Base-by-base conservation (phyloP, 1,284 basidiomycete genomes). In the Boletellus sp. region DNA sequence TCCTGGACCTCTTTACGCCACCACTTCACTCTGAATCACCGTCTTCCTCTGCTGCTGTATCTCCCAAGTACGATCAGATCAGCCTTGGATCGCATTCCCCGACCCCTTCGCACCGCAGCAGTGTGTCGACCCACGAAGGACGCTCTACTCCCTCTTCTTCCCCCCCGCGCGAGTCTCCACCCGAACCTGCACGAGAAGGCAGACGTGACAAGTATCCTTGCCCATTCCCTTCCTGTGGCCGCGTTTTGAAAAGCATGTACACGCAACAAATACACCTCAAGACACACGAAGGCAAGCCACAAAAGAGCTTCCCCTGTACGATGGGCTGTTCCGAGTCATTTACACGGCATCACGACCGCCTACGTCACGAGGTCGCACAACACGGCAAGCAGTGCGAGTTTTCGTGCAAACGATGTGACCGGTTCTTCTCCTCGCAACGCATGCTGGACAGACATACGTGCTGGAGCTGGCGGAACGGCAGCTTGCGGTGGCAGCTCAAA, bases 331-430 rank as follows among this genome's bases (percentile, higher is more conserved):
- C 33, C 5, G 48, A 50, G 21, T 50, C 40, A 10, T 51, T 51
- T 19, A 51, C 50, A 13, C 47, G 50, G 12, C 49, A 50, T 35
- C 49, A 50, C n/a, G 49, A 50, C 26, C 49, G 49, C 11, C 8
- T 50, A n/a, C 49, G 49, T 13, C 49, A 50, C 45, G 49, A 50
- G 12, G 47, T 51, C 1, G 19, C 47, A 3, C 50, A 50, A 15
- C 47, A 51, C n/a, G 50, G 50, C 5, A 51, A 51, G 13, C 33
- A 42, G 24, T 51, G 50, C 21, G 50, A 51, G 26, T 51, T 51
- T 11, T 36, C 47, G 12, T 51, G 50, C 40, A 50, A 28, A 10
- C 40, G 32, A 11, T 51, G 47, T 16, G 47, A 51, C 8, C 13
- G 47, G 10, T 51, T 51, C 35, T 51, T 51, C 4, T 51, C 39